Evolutionary conservation across 1,284 basidiomycete species (phyloP), one percentile per base, ranked within the genome.

Genomic region (Fomitiporia mediterranea): DNA sequence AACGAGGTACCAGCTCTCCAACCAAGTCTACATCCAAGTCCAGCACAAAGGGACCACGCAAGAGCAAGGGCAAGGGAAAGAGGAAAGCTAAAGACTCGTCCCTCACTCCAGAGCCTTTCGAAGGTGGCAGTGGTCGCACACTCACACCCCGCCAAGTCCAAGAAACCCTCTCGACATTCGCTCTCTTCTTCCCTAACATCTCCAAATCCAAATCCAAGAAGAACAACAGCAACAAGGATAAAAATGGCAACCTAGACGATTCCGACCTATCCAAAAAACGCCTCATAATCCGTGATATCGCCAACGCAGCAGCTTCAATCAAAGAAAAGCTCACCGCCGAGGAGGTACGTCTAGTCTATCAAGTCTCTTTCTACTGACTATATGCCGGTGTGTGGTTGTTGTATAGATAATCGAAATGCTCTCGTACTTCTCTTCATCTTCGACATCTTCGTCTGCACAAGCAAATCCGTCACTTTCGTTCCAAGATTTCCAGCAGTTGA

Each of bases 331-430:
- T 88, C 48, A 86, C 82, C 55, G 73, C 80, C 0, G 83, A 89
- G 30, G 84, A 91, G 72, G 86, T 86, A 57, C 50, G 77, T 67
- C 21, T 15, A 1, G 40, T 9, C 23, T 35, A 42, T 6, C 32
- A 13, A 13, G 32, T 46, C 9, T 27, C 25, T 9, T n/a, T 46
- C 2, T 13, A 19, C 40, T 7, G 4, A n/a, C 17, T 43, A 9
- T 13, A n/a, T 39, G 37, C 37, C 19, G 4, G 19, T 19, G 9
- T 19, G 11, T 43, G 40, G 19, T 21, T 23, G 5, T 32, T 9
- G 15, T 30, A 43, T 60, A 91, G 88, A 83, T 86, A 62, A 62
- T 84, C 2, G 86, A 89, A 58, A 90, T 91, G 87, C 71, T 91
- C 1, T 76, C 80, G 27, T 74, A 76, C 49, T 91, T 89, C 66